Evolutionary conservation across 495 filamentous ascomycete genomes (phyloP).

Genomic region (Podospora bellae-mahoneyi): DNA sequence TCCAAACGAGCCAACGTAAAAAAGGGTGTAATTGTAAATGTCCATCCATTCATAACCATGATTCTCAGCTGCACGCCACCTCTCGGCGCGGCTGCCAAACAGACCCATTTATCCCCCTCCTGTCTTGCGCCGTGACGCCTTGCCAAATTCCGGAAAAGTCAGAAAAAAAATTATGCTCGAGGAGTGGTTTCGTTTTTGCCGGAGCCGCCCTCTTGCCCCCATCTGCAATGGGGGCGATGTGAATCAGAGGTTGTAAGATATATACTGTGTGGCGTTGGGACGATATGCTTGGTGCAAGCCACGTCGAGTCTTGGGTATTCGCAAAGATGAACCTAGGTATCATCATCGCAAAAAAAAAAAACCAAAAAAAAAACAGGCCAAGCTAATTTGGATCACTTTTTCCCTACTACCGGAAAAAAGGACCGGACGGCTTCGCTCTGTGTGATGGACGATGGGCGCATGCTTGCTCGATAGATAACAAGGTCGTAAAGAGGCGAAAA

Average conservation of each 20-base stretch:
- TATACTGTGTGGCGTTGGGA: too few species aligned
- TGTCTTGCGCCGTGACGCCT: constrained; percentile 1
- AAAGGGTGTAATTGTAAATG: neutral
- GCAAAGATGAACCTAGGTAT: too few species aligned
- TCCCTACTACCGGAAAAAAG: neutral
- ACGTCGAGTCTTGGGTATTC: too few species aligned
- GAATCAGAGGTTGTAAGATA: neutral
- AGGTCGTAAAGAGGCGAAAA: neutral
- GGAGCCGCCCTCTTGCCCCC: neutral
- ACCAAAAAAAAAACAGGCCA: too few species aligned
- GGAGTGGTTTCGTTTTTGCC: neutral
- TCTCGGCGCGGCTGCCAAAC: neutral
- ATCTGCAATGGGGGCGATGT: neutral
- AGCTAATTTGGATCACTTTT: neutral
- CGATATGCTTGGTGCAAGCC: neutral
- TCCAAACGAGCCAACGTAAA: neutral
- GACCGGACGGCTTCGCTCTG: neutral
- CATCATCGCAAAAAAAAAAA: too few species aligned
- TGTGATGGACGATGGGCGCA: neutral
- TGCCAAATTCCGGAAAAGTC: neutral
- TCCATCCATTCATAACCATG: neutral
- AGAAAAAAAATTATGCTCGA: neutral
- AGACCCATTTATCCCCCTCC: neutral
- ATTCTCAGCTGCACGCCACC: neutral
- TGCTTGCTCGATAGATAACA: neutral